These are phyloP conservation scores for Solanum okadae DNA, from an alignment of 257 asterid genomes.

Conservation along the genomic window DNA sequence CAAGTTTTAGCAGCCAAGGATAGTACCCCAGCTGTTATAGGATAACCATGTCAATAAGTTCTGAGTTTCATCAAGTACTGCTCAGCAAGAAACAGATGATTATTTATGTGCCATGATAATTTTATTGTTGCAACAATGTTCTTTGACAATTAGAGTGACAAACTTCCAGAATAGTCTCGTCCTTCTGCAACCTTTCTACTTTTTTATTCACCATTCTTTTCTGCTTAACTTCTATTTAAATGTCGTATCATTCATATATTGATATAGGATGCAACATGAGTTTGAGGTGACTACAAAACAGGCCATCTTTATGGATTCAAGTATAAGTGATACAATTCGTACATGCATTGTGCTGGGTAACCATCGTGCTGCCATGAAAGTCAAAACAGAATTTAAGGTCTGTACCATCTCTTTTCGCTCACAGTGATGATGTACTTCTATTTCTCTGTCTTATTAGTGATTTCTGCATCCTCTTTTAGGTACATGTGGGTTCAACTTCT, in stretches of 20 bases:
- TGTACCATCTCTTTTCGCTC: conserved; percentile 2
- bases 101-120: neutral
- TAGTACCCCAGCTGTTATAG: neutral
- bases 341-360: conserved; percentile 89
- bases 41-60: neutral
- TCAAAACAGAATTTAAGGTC: conserved; percentile 85
- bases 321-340: conserved; percentile 93
- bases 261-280: conserved; percentile 74
- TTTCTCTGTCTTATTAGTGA: neutral
- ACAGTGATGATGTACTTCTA: neutral
- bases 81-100: neutral
- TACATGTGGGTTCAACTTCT: neutral
- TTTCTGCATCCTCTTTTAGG: neutral
- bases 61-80: neutral
- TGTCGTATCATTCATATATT: neutral
- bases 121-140: neutral
- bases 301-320: conserved; percentile 89
- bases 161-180: neutral
- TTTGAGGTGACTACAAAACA: conserved; percentile 78
- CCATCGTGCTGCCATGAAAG: conserved; percentile 73
- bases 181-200: neutral
- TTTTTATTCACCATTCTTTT: neutral
- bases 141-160: neutral
- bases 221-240: neutral
- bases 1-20: neutral